Base-by-base conservation (phyloP, 129 eudicot genomes). In the Helichrysum umbraculigerum region DNA sequence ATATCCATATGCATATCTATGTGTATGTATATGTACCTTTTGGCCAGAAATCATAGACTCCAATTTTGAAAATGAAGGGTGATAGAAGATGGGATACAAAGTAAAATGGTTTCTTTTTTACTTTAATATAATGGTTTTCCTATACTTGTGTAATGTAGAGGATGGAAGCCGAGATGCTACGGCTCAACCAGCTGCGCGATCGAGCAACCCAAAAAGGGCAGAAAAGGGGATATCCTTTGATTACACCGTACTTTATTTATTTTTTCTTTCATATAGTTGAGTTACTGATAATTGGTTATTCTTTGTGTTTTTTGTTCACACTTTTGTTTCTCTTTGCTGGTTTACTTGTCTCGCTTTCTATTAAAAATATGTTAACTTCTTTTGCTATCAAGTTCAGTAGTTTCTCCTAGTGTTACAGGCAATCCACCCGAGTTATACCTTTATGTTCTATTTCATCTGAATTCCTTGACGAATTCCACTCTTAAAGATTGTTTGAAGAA, bases 131-230 rank as follows among this genome's bases (percentile, higher is more conserved):
- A 57, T 50, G 41, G 57, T 65, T 67, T 78, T 71, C 37, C 59
- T 33, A 77, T 66, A 47, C 30, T 71, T 68, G 41, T 63, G 12
- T 41, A 78, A 62, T 87, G 63, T 73, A 95, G 99, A 81, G 81
- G 84, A 76, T 95, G 76, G 92, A 88, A 82, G 68, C 90, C 5
- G 99, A 95, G 81, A 86, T 69, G 50, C 50, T 72, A 86, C 86
- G 87, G 81, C 94, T 94, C 39, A 94, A 82, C 83, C 88, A 89
- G 83, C 92, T 94, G 29, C 86, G 88, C 6, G 96, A 89, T 73
- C 88, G 86, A 70, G 97, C 97, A 19, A 91, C 91, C 84, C 97
- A 88, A 82, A 89, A 86, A 78, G 93, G 97, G 70, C 96, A 84
- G 33, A 88, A 83, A 76, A 91, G 83, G 75, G 89, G 91, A 94